phyloP scores from a whole-genome alignment of 495 filamentous ascomycete genomes.

The Hypoxylon cercidicola region DNA sequence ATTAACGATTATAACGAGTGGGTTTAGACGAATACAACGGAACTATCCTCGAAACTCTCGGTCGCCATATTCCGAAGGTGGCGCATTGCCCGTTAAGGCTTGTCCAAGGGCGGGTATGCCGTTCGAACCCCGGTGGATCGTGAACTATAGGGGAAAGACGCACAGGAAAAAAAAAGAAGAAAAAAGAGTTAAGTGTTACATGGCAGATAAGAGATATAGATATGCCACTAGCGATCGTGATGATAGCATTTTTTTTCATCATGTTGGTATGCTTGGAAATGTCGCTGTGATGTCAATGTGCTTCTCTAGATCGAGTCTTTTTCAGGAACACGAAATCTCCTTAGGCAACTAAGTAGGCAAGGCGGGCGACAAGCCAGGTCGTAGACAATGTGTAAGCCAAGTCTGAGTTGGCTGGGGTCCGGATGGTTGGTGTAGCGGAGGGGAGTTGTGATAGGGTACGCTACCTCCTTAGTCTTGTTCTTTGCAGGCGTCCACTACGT shows the following conservation, averaged over 20 bases:
- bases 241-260: not conserved
- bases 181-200: constrained; percentile 13
- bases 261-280: not conserved
- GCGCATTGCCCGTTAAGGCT: constrained; percentile 15
- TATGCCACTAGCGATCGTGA: not conserved
- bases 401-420: constrained; percentile 34
- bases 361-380: constrained; percentile 16
- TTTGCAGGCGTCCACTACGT: constrained; percentile 38
- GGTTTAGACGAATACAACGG: too few relatives aligned
- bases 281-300: constrained; percentile 16
- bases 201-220: constrained; percentile 4
- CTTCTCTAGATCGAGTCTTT: not conserved
- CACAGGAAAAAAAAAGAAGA: not conserved
- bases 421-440: constrained; percentile 12
- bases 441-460: constrained; percentile 26
- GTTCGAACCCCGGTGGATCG: not conserved
- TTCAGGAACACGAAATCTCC: constrained; percentile 5
- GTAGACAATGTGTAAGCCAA: constrained; percentile 6
- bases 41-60: constrained; percentile 24
- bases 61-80: constrained; percentile 36
- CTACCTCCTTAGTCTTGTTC: constrained; percentile 28
- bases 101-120: constrained; percentile 7
- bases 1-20: constrained; percentile 10
- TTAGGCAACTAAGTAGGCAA: not conserved
- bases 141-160: not conserved